These are phyloP conservation scores for Aureoboletus auriporus DNA, from an alignment of 768 basidiomycete genomes.

Conservation along the genomic window DNA sequence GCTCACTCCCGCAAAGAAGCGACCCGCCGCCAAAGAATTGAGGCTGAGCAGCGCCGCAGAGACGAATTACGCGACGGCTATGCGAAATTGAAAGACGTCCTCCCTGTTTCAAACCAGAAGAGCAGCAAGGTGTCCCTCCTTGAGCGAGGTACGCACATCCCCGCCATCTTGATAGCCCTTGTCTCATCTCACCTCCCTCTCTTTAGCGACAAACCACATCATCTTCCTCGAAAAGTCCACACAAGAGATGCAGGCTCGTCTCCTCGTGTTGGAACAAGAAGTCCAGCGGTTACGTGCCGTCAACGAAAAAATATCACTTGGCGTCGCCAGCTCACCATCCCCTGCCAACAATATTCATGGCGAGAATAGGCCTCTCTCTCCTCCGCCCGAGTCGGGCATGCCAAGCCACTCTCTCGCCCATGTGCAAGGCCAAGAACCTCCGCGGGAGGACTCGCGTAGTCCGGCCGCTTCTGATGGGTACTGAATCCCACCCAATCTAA, in stretches of 20 bases:
- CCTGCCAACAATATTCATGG: slow-evolving; percentile 42
- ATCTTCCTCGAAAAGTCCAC: slow-evolving; percentile 67
- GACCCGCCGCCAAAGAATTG: slow-evolving; percentile 77
- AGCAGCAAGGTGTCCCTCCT: slow-evolving; percentile 86
- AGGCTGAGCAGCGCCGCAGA: slow-evolving; percentile 85
- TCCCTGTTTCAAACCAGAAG: slow-evolving; percentile 87
- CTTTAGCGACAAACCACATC: slow-evolving; percentile 75
- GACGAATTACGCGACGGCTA: slow-evolving; percentile 91
- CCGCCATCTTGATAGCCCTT: neutral
- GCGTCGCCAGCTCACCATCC: slow-evolving; percentile 52
- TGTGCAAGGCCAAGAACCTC: slow-evolving; percentile 56
- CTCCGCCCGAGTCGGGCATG: slow-evolving; percentile 54
- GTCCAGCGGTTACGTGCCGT: slow-evolving; percentile 65
- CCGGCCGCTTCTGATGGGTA: slow-evolving; percentile 30
- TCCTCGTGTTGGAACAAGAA: slow-evolving; percentile 63
- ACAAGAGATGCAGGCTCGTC: slow-evolving; percentile 64
- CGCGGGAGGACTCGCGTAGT: slow-evolving; percentile 58
- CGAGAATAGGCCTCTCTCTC: slow-evolving; percentile 54
- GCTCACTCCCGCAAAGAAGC: slow-evolving; percentile 81
- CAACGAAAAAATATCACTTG: slow-evolving; percentile 82
- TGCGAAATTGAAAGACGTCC: slow-evolving; percentile 79
- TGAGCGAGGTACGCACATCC: slow-evolving; percentile 65
- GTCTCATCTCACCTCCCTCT: slow-evolving; percentile 9
- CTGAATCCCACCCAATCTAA: slow-evolving; percentile 20
- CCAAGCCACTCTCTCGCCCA: slow-evolving; percentile 48